Percentiles rank a stretch among this genome's conserved stretches.
phyloP scores from a whole-genome alignment of 2,329 filamentous ascomycete genomes.

The Exophiala bonariae region DNA sequence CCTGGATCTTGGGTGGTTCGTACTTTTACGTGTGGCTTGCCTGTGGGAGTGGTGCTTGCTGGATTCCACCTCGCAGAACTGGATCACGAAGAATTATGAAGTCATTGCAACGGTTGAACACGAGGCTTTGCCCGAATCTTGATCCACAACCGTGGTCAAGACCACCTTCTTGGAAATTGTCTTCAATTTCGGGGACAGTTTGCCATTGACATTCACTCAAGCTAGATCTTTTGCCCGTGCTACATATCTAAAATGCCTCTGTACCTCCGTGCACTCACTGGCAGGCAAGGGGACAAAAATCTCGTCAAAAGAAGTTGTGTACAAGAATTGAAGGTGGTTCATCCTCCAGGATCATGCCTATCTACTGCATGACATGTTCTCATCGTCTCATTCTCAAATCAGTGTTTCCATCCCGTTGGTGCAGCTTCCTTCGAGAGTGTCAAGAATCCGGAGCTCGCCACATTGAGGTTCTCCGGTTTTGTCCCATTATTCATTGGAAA shows the following conservation, averaged over 20 bases:
- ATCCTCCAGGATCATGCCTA: background rate
- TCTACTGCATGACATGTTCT: background rate
- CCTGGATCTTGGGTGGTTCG: too few species aligned
- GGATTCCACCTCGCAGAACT: too few species aligned
- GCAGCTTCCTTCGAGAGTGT: constrained; percentile 17
- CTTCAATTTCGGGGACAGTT: too few species aligned
- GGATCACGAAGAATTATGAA: too few species aligned
- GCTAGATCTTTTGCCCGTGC: too few species aligned
- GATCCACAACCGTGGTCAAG: too few species aligned
- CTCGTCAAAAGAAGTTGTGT: constrained; percentile 6
- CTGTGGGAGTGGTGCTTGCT: too few species aligned
- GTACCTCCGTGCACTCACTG: background rate
- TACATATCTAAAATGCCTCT: background rate
- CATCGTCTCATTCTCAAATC: background rate
- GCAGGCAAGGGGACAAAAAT: background rate
- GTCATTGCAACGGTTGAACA: too few species aligned
- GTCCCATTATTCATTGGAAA: constrained; percentile 11
- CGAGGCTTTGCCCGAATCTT: too few species aligned
- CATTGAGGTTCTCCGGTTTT: background rate
- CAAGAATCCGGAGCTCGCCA: constrained; percentile 18
- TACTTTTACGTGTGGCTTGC: too few species aligned
- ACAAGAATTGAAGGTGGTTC: constrained; percentile 17
- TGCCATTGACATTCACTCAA: too few species aligned
- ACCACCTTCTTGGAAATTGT: too few species aligned
- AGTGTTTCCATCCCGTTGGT: constrained; percentile 18